Evolutionary conservation across 2,329 filamentous ascomycete genomes (phyloP), one percentile per base, ranked within the genome.

Genomic region (Penicillium oxalicum): DNA sequence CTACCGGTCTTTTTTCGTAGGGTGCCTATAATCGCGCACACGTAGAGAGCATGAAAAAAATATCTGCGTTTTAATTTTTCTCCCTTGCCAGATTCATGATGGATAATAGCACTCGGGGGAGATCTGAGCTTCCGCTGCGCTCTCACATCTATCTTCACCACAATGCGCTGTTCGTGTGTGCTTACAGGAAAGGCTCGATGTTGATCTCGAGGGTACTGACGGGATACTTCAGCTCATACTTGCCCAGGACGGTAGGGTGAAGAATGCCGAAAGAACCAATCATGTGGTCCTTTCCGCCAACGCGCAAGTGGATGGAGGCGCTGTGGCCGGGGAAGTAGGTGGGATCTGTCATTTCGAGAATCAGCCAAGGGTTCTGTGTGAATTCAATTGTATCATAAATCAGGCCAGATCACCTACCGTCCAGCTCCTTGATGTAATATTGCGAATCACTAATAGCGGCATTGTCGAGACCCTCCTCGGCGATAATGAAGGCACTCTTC

Each of bases 171-270:
- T 2, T 18, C 18, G 18, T 18, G 18, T 18, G 29, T 32, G 34
- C 53, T 67, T 57, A 95, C 73, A 96, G 77, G 79, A 98, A 94
- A 58, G 87, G 82, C 73, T 97, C 91, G 29, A 97, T 81, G 71
- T 97, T 95, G 67, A 98, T 80, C 76, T 98, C 93, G 59, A 98
- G 74, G 38, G 88, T 90, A 73, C 90, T 96, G 61, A 95, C 90
- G 37, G 93, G 91, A 76, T 91, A 89, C 80, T 82, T 88, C 65
- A 96, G 77, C 62, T 95, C 91, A 71, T 93, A 96, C 63, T 94
- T 93, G 68, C 95, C 89, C 63, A 97, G 75, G 56, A 97, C 93
- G 5, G 83, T 86, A 38, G 93, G 94, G 71, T 98, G 91, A 66
- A 98, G 72, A 59, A 98, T 91, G 62, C 93, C 93, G 65, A 98